A percentile compares a stretch with the other conserved stretches of the same genome.
Conservation (phyloP, 2,329 filamentous ascomycete genomes). For the Dactylellina haptotyla region DNA sequence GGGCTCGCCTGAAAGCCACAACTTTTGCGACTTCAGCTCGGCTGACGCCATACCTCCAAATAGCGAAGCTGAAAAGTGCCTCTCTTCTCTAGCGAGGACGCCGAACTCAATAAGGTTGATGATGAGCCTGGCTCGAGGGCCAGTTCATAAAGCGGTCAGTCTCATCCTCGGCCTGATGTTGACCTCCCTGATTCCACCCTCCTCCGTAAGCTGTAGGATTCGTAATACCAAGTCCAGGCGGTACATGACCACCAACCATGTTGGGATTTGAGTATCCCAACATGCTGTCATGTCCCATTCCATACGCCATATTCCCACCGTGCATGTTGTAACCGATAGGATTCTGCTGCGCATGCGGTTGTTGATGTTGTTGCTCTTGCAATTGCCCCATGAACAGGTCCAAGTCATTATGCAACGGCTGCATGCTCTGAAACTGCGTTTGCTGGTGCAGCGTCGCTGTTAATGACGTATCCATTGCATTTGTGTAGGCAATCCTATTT, state of each 20-base stretch:
- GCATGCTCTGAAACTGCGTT: conserved; percentile 37
- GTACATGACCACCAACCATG: conserved; percentile 41
- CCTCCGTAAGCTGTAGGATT: conserved; percentile 44
- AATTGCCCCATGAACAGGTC: conserved; percentile 41
- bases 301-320: conserved; percentile 26
- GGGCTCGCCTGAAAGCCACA: conserved; percentile 41
- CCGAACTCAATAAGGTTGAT: conserved; percentile 41
- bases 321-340: conserved; percentile 42
- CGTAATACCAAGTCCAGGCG: conserved; percentile 44
- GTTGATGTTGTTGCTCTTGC: conserved; percentile 44
- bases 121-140: conserved; percentile 28
- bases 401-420: conserved; percentile 41
- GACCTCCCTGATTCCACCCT: conserved; percentile 35
- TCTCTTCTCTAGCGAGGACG: conserved; percentile 1
- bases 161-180: conserved; percentile 42
- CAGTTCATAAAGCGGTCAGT: conserved; percentile 48
- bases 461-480: conserved; percentile 38
- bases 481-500: conserved; percentile 34
- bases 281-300: conserved; percentile 43
- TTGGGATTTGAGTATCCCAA: conserved; percentile 28
- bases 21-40: conserved; percentile 11
- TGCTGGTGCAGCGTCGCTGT: conserved; percentile 30
- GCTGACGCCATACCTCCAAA: conserved; percentile 40
- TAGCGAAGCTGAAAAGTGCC: conserved; percentile 8
- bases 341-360: conserved; percentile 27